Evolutionary conservation across 1,284 basidiomycete species (phyloP).

Genomic region (Spongiforma sp.): DNA sequence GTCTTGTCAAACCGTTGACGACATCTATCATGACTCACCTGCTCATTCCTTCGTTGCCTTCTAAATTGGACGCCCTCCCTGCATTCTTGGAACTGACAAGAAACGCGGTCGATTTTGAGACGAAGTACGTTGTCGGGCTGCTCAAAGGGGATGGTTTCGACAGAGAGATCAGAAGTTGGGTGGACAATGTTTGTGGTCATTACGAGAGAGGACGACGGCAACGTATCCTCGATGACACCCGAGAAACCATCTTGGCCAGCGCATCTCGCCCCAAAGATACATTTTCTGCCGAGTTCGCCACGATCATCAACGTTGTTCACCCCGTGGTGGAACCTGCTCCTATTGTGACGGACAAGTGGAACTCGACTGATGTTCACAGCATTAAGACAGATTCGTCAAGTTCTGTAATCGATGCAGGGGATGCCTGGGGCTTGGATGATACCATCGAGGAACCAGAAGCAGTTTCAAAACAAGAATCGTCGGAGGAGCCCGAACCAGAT

Average conservation of each 20-base stretch:
- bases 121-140: conserved; percentile 52
- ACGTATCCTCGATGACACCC: conserved; percentile 61
- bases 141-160: conserved; percentile 56
- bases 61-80: conserved; percentile 60
- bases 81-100: conserved; percentile 62
- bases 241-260: conserved; percentile 50
- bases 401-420: conserved; percentile 35
- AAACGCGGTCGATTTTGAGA: conserved; percentile 67
- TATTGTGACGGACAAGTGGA: conserved; percentile 7
- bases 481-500: conserved; percentile 36
- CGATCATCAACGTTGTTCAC: conserved; percentile 3
- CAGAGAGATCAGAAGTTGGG: conserved; percentile 64
- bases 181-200: conserved; percentile 63
- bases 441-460: conserved; percentile 37
- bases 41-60: conserved; percentile 70
- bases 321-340: conserved; percentile 1
- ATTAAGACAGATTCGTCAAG: conserved; percentile 23
- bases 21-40: conserved; percentile 66
- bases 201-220: conserved; percentile 75
- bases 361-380: conserved; percentile 13
- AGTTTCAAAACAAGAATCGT: conserved; percentile 16
- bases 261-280: conserved; percentile 31
- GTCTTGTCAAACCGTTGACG: conserved; percentile 62
- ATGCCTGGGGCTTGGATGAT: conserved; percentile 66
- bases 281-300: conserved; percentile 43